Base-by-base conservation (phyloP, 805 yeast species). In the Kluyveromyces siamensis region DNA sequence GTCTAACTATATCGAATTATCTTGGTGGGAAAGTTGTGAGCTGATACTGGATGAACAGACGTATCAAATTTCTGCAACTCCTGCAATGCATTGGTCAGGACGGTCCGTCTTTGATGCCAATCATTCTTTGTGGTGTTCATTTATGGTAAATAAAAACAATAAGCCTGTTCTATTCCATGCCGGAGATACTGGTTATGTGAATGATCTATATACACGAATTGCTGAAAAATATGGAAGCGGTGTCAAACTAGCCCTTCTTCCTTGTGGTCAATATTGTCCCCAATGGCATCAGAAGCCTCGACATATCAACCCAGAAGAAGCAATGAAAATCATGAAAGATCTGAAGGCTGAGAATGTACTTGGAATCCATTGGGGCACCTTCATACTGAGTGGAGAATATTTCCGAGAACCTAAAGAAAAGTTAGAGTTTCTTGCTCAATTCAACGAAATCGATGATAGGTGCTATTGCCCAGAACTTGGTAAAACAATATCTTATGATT, bases 41-140 rank as follows among this genome's bases (percentile, higher is more conserved):
- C 52, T 81, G 17, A 49, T 54, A 9, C 55, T 59, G 17, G 48
- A 58, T 6, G 50, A 44, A 17, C 57, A 59, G 2, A 63, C 60
- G 18, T 89, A 84, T 70, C 89, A 87, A 55, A 72, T 91, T 16
- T 90, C 87, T 1, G 87, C 96, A 64, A 77, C 93, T 0, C 98
- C 98, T 0, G 88, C 97, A 0, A 84, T 84, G 95, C 98, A 91
- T 66, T 91, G 98, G 98, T 85, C 95, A 1, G 98, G 98, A 0
- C 69, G 96, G 37, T 76, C 77, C 35, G 65, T 90, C n/a, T 60
- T 81, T 17, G 98, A 91, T 63, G 77, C 95, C 1, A 91, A 91
- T 65, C 69, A 71, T 21, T 77, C 95, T 0, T 69, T 91, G 46
- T 91, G 98, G 98, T 87, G 96, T 57, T 87, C 96, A 0, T 91